phyloP scores from a whole-genome alignment of 495 filamentous ascomycete species.

The Penicillium canescens region DNA sequence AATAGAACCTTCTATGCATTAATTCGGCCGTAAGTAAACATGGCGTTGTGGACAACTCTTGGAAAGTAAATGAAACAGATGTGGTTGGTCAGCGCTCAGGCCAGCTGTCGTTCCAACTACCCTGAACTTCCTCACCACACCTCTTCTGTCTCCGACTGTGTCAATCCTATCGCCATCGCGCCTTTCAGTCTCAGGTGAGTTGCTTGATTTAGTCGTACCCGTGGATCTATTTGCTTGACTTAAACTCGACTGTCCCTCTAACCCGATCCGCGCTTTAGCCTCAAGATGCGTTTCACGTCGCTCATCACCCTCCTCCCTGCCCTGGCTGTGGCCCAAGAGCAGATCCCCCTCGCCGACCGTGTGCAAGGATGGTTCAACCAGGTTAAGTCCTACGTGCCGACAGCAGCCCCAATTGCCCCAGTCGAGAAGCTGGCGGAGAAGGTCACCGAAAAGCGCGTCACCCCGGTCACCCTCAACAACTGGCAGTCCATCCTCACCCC shows the following conservation, averaged over 20 bases:
- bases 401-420: constrained; percentile 48
- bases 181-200: constrained; percentile 8
- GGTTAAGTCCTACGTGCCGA: constrained; percentile 59
- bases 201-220: not conserved
- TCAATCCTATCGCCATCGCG: constrained; percentile 6
- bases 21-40: not conserved
- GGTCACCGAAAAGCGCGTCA: constrained; percentile 56
- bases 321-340: constrained; percentile 70
- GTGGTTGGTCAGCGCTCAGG: constrained; percentile 30
- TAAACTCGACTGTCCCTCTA: constrained; percentile 1
- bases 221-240: not conserved
- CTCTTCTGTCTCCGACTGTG: constrained; percentile 15
- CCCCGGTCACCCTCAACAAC: constrained; percentile 66
- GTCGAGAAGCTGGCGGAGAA: constrained; percentile 54
- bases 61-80: constrained; percentile 1
- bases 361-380: constrained; percentile 66
- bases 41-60: not conserved
- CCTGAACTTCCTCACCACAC: constrained; percentile 14
- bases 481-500: constrained; percentile 70
- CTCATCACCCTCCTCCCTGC: constrained; percentile 65
- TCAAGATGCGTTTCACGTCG: constrained; percentile 71
- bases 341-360: constrained; percentile 70
- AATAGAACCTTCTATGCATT: not conserved
- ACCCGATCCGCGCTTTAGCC: constrained; percentile 19
- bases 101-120: constrained; percentile 26